phyloP scores from a whole-genome alignment of 345 rosid genomes.

The Rhizophora mangle region DNA sequence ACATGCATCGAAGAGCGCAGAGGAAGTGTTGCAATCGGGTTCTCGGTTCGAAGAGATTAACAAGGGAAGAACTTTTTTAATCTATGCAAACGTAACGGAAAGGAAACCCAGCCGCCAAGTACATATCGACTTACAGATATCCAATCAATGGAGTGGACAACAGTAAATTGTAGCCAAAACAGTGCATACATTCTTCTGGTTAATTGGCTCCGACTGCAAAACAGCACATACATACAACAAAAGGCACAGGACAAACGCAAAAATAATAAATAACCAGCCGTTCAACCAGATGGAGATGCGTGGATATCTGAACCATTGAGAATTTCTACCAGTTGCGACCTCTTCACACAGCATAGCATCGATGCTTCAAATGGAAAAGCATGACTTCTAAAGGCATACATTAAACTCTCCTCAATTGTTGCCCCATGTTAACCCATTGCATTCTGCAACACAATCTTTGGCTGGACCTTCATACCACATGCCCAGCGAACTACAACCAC shows the following conservation, averaged over 20 bases:
- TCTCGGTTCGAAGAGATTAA: neutral
- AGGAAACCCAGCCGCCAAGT: neutral
- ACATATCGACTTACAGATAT: neutral
- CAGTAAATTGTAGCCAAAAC: too few species aligned
- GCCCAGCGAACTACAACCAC: neutral
- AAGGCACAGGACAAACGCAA: constrained; percentile 3
- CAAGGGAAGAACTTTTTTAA: too few species aligned
- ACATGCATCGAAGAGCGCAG: neutral
- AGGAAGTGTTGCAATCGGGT: neutral
- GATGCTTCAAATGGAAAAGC: constrained; percentile 19
- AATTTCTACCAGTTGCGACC: constrained; percentile 7
- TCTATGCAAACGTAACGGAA: neutral
- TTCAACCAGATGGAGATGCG: neutral
- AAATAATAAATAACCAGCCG: constrained; percentile 4
- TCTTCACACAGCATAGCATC: constrained; percentile 8
- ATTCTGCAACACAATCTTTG: neutral
- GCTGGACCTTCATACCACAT: neutral
- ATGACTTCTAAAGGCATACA: constrained; percentile 11
- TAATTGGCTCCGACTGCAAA: too few species aligned
- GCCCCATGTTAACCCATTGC: constrained; percentile 6
- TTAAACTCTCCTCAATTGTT: constrained; percentile 11
- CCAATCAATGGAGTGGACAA: neutral
- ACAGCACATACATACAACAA: neutral
- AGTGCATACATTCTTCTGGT: too few species aligned
- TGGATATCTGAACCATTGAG: neutral